phyloP scores from a whole-genome alignment of 495 filamentous ascomycete genomes.

The Xanthoparmelia taractica region DNA sequence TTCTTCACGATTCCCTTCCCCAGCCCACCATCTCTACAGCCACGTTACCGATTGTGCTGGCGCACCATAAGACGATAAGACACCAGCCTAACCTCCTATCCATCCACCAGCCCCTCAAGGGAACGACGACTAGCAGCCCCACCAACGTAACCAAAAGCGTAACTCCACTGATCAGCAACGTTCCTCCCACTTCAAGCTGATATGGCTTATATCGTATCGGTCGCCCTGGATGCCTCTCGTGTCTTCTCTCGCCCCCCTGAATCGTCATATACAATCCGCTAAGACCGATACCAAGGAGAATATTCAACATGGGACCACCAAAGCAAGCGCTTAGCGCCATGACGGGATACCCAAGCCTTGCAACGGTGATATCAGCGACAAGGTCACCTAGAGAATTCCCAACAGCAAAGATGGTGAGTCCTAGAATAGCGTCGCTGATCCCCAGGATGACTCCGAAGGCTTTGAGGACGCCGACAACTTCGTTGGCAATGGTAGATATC shows the following conservation, averaged over 20 bases:
- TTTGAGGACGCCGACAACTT: slow-evolving; percentile 93
- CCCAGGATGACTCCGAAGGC: slow-evolving; percentile 85
- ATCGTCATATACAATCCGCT: slow-evolving; percentile 75
- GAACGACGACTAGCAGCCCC: slow-evolving; percentile 70
- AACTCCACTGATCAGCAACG: slow-evolving; percentile 71
- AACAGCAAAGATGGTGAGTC: slow-evolving; percentile 92
- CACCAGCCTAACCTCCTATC: slow-evolving; percentile 74
- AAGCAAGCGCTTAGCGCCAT: slow-evolving; percentile 96
- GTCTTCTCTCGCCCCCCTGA: slow-evolving; percentile 42
- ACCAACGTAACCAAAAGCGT: slow-evolving; percentile 76
- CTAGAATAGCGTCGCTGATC: slow-evolving; percentile 93
- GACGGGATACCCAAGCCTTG: slow-evolving; percentile 84
- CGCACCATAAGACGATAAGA: slow-evolving; percentile 72
- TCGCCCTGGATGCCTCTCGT: slow-evolving; percentile 50
- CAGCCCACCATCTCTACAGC: slow-evolving; percentile 65
- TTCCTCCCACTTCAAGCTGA: slow-evolving; percentile 72
- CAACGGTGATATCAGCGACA: slow-evolving; percentile 91
- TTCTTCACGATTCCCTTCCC: slow-evolving; percentile 31
- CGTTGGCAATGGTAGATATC: slow-evolving; percentile 93
- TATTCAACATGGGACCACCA: slow-evolving; percentile 96
- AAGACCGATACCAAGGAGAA: slow-evolving; percentile 85
- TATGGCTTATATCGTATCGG: slow-evolving; percentile 54
- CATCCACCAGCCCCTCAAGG: slow-evolving; percentile 85
- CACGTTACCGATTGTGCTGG: slow-evolving; percentile 80
- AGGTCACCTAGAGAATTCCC: slow-evolving; percentile 93